These are phyloP conservation scores for Talaromyces sp. DNA, from an alignment of 2,329 filamentous ascomycete species.

Conservation along the genomic window DNA sequence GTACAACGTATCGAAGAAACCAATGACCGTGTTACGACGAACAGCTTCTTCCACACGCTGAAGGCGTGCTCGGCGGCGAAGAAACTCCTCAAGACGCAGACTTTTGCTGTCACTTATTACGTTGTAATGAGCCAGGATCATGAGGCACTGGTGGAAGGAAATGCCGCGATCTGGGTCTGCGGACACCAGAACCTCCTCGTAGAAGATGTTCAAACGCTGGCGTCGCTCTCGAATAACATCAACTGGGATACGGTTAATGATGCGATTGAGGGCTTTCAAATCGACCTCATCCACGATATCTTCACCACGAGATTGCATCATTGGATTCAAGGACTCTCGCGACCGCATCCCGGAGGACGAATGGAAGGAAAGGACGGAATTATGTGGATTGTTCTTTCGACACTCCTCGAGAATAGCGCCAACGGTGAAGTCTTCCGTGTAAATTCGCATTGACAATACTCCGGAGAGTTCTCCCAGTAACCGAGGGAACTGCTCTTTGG, in stretches of 20 bases:
- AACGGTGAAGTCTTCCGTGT: conserved; percentile 87
- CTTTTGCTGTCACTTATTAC: conserved; percentile 98
- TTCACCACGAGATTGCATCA: conserved; percentile 33
- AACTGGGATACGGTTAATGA: conserved; percentile 74
- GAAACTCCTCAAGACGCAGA: conserved; percentile 88
- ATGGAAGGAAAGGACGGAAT: conserved; percentile 34
- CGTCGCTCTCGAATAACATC: conserved; percentile 73
- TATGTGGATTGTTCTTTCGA: conserved; percentile 56
- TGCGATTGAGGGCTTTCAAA: conserved; percentile 71
- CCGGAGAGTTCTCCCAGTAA: conserved; percentile 89
- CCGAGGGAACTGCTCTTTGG: conserved; percentile 84
- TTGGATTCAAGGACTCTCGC: conserved; percentile 16
- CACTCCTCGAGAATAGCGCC: conserved; percentile 85
- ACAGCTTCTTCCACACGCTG: conserved; percentile 96
- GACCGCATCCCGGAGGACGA: conserved; percentile 24
- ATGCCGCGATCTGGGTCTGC: conserved; percentile 89
- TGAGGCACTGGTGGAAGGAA: conserved; percentile 85
- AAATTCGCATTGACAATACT: conserved; percentile 96
- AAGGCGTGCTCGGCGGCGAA: conserved; percentile 83
- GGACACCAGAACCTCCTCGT: conserved; percentile 92
- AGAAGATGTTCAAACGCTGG: conserved; percentile 88
- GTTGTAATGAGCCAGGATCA: conserved; percentile 97
- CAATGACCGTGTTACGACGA: conserved; percentile 82
- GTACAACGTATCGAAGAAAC: conserved; percentile 93
- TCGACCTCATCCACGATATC: conserved; percentile 62